Evolutionary conservation across 345 rosid species (phyloP).

Genomic region (Erodium maritimum): DNA sequence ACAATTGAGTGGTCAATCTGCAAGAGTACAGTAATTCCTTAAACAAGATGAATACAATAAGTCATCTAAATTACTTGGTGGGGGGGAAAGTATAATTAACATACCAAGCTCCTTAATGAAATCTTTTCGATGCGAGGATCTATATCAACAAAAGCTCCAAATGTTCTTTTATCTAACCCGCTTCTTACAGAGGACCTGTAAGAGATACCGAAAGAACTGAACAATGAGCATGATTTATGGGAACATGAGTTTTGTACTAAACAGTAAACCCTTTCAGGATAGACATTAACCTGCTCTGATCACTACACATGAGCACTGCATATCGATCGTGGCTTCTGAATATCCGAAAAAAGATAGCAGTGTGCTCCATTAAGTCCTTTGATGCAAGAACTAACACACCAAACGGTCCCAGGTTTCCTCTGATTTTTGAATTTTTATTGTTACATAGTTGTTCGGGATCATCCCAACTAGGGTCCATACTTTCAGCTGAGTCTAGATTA

Average conservation of each 20-base stretch:
- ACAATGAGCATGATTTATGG: background rate
- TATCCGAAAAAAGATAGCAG: constrained; percentile 50
- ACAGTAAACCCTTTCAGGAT: background rate
- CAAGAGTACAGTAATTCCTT: background rate
- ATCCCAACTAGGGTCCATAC: constrained; percentile 13
- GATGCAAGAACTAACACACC: constrained; percentile 50
- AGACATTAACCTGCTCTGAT: constrained; percentile 31
- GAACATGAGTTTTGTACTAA: too few species aligned
- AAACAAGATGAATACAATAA: background rate
- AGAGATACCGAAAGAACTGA: background rate
- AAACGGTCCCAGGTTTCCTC: constrained; percentile 49
- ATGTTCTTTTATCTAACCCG: constrained; percentile 19
- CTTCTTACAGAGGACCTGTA: constrained; percentile 39
- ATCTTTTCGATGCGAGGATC: constrained; percentile 32
- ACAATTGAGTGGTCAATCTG: constrained; percentile 41
- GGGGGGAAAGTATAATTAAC: constrained; percentile 2
- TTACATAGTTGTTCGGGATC: constrained; percentile 36
- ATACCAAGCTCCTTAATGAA: constrained; percentile 46
- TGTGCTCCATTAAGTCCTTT: constrained; percentile 38
- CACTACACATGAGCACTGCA: constrained; percentile 48
- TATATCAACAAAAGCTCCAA: constrained; percentile 32
- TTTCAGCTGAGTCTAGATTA: constrained; percentile 19
- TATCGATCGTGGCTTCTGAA: constrained; percentile 22
- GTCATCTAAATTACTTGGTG: background rate
- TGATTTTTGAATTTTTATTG: constrained; percentile 18